Base-by-base conservation (phyloP, 2,329 filamentous ascomycete species). In the Xylaria polymorpha region DNA sequence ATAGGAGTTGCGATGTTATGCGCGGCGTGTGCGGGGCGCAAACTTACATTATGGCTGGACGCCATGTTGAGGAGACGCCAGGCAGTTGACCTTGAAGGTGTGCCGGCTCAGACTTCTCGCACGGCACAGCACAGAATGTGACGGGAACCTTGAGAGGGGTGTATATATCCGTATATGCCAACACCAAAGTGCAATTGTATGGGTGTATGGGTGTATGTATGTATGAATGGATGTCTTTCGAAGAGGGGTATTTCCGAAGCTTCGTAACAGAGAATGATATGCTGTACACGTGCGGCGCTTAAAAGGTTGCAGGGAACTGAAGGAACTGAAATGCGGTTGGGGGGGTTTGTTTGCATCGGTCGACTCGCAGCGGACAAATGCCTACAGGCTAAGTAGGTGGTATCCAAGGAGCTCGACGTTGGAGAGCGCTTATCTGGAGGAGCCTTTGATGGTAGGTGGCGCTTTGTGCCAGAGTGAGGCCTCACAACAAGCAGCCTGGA, bases 31-130 rank as follows among this genome's bases (percentile, higher is more conserved):
- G 46, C 60, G 66, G 65, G 64, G 64, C 58, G 65, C 66, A 59
- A 66, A 72, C 73, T 72, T 77, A 84, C 83, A 78, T 84, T 82
- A 69, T 84, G 82, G 73, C 83, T 80, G 4, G 83, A 83, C 10
- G 83, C 78, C 83, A 85, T 85, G 55, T 66, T 75, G 29, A 50
- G n/a, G 46, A 50, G 44, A 55, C 14, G 9, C 20, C 22, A 15
- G 37, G 53, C 7, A 39, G 18, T 25, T 6, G 50, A 14, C 41
- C 41, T 44, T 15, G 39, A 35, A 32, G 37, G 48, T 14, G 46
- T 29, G 41, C 37, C 12, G 65, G 53, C 43, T 37, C 43, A 61
- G n/a, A 39, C 39, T n/a, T 43, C 12, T 39, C n/a, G 32, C 43
- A 39, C 10, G 20, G 25, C 35, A 20, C 48, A 46, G 10, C 5